phyloP scores from a whole-genome alignment of 148 eudicot species.

The Chenopodium quinoa region DNA sequence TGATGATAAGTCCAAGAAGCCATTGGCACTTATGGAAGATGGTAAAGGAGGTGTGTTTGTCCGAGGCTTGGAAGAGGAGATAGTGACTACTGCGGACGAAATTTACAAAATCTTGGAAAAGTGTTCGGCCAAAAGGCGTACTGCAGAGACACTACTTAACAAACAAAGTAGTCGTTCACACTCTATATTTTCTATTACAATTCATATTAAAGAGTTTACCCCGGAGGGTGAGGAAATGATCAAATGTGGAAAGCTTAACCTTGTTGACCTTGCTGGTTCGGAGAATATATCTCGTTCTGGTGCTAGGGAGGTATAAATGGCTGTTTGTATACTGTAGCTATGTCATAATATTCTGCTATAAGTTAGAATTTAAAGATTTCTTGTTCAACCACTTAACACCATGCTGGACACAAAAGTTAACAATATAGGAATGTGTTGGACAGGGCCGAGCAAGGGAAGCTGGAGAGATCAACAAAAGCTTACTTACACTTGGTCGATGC shows the following conservation, averaged over 20 bases:
- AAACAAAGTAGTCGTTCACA: constrained; percentile 99
- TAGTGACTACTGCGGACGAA: constrained; percentile 88
- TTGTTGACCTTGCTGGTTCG: constrained; percentile 99
- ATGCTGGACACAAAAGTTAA: constrained; percentile 11
- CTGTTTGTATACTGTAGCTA: background rate
- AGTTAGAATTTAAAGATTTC: background rate
- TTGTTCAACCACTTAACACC: background rate
- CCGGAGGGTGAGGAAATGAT: constrained; percentile 99
- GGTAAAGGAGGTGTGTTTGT: constrained; percentile 97
- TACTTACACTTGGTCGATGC: constrained; percentile 95
- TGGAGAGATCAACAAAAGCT: constrained; percentile 97
- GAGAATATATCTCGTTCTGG: constrained; percentile 99
- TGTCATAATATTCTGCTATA: background rate
- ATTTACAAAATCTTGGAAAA: constrained; percentile 92
- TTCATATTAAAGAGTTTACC: constrained; percentile 93
- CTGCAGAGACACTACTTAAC: constrained; percentile 97
- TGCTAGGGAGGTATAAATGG: constrained; percentile 78
- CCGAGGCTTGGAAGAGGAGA: constrained; percentile 95
- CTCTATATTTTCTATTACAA: constrained; percentile 92
- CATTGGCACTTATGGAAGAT: constrained; percentile 98
- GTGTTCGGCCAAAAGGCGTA: constrained; percentile 94
- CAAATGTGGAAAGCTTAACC: constrained; percentile 96
- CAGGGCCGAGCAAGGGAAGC: constrained; percentile 99
- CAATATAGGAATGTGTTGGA: constrained; percentile 17
- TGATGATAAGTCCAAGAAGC: constrained; percentile 95